phyloP scores from a whole-genome alignment of 2,329 filamentous ascomycete genomes.

The Tolypocladium inflatum region DNA sequence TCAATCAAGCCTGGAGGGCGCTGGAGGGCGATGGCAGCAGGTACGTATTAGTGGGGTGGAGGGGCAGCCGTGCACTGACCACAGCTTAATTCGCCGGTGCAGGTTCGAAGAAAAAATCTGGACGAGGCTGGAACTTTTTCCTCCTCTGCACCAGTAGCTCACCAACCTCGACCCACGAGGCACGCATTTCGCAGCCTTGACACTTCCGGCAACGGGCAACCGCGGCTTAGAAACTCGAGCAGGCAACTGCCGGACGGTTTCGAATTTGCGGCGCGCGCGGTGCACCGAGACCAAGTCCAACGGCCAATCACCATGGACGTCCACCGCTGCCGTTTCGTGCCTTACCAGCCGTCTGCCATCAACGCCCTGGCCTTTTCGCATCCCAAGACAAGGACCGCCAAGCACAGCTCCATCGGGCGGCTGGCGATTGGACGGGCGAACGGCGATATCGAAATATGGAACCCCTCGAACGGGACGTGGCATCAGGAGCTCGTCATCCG shows the following conservation, averaged over 20 bases:
- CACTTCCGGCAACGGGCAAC: not conserved
- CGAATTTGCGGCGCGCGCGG: not conserved
- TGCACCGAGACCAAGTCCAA: not conserved
- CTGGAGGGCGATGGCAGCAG: not conserved
- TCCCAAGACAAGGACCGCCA: constrained; percentile 38
- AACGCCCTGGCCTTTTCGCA: constrained; percentile 94
- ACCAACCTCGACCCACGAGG: not conserved
- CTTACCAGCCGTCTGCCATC: constrained; percentile 83
- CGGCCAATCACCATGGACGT: constrained; percentile 62
- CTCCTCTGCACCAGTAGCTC: constrained; percentile 8
- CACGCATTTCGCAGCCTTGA: not conserved
- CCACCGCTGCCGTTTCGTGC: constrained; percentile 93
- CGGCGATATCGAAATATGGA: constrained; percentile 97
- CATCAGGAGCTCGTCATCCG: constrained; percentile 79
- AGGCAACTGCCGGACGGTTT: not conserved
- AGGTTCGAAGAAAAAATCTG: constrained; percentile 19
- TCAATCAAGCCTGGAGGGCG: not conserved
- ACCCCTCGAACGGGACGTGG: constrained; percentile 74
- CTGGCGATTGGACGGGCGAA: constrained; percentile 88
- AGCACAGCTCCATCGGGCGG: constrained; percentile 49
- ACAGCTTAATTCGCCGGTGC: constrained; percentile 19
- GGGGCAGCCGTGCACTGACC: constrained; percentile 23
- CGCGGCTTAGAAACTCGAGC: not conserved
- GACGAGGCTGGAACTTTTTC: constrained; percentile 20
- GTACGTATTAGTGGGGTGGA: constrained; percentile 15